phyloP scores from a whole-genome alignment of 768 basidiomycete species.

The Hydnomerulius pinastri region DNA sequence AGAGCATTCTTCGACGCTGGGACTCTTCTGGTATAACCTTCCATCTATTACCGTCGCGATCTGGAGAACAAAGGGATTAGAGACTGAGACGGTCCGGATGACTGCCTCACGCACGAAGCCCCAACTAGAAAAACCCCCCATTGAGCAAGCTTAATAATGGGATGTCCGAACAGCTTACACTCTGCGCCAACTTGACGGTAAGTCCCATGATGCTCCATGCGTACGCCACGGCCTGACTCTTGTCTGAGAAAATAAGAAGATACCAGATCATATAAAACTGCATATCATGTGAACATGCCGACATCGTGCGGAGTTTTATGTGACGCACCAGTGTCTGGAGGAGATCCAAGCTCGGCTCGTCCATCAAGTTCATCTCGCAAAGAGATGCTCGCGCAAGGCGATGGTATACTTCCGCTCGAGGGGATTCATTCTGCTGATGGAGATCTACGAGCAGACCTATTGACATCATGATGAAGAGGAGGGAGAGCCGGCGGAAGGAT shows the following conservation, averaged over 20 bases:
- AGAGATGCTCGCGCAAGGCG: conserved; percentile 66
- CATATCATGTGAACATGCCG: conserved; percentile 36
- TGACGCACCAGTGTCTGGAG: conserved; percentile 61
- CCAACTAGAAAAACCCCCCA: conserved; percentile 49
- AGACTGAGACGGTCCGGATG: conserved; percentile 7
- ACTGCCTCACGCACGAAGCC: conserved; percentile 54
- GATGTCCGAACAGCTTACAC: conserved; percentile 45
- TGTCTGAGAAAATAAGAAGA: conserved; percentile 71
- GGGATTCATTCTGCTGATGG: conserved; percentile 50
- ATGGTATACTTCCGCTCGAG: conserved; percentile 65
- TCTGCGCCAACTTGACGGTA: conserved; percentile 70
- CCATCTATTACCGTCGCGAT: conserved; percentile 64
- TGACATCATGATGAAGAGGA: conserved; percentile 71
- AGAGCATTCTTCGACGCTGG: conserved; percentile 65
- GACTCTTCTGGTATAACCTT: conserved; percentile 73
- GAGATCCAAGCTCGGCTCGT: conserved; percentile 73
- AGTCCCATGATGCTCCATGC: conserved; percentile 80
- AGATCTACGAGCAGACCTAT: conserved; percentile 73
- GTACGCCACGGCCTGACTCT: conserved; percentile 70
- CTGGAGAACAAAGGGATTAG: conserved; percentile 40
- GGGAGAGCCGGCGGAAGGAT: conserved; percentile 65
- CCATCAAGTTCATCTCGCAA: conserved; percentile 74
- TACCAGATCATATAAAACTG: conserved; percentile 79
- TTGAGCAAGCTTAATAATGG: conserved; percentile 6
- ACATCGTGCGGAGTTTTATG: neutral